Percentiles rank a stretch among this genome's conserved stretches.
Conservation (phyloP, 768 basidiomycete genomes). For the Nidula microcarpa region DNA sequence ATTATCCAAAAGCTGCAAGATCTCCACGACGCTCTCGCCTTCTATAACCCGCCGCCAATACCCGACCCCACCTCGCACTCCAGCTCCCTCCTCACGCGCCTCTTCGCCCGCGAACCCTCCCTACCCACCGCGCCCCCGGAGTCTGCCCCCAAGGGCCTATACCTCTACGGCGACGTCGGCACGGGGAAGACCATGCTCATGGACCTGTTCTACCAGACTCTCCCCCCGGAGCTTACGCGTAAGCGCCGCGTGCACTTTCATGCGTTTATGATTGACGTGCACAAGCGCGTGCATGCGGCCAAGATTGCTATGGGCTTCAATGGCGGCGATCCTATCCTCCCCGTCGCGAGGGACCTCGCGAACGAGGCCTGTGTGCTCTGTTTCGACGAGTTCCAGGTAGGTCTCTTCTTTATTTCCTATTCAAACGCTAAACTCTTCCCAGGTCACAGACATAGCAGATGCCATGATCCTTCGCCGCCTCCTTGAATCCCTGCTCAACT, state of each 20-base stretch:
- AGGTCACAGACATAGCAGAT: conserved; percentile 97
- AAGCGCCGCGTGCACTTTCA: conserved; percentile 96
- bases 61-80: conserved; percentile 31
- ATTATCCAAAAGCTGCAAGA: conserved; percentile 82
- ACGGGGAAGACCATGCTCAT: conserved; percentile 99
- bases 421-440: conserved; percentile 2
- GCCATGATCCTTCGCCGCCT: conserved; percentile 96
- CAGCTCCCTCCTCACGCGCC: conserved; percentile 42
- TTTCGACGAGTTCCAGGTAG: conserved; percentile 97
- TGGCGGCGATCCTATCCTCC: conserved; percentile 80
- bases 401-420: background rate
- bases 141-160: conserved; percentile 78
- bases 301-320: conserved; percentile 67
- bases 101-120: conserved; percentile 36
- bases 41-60: conserved; percentile 69
- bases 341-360: conserved; percentile 85
- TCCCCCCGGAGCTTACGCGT: conserved; percentile 60
- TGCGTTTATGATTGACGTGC: conserved; percentile 98
- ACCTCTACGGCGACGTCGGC: conserved; percentile 95
- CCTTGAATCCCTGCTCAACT: conserved; percentile 79
- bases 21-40: conserved; percentile 66
- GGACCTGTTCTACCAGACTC: conserved; percentile 92
- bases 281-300: conserved; percentile 84
- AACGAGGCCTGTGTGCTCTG: conserved; percentile 83
- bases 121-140: conserved; percentile 39